phyloP scores from a whole-genome alignment of 2,329 filamentous ascomycete genomes.

The Rutstroemia sydowiana region DNA sequence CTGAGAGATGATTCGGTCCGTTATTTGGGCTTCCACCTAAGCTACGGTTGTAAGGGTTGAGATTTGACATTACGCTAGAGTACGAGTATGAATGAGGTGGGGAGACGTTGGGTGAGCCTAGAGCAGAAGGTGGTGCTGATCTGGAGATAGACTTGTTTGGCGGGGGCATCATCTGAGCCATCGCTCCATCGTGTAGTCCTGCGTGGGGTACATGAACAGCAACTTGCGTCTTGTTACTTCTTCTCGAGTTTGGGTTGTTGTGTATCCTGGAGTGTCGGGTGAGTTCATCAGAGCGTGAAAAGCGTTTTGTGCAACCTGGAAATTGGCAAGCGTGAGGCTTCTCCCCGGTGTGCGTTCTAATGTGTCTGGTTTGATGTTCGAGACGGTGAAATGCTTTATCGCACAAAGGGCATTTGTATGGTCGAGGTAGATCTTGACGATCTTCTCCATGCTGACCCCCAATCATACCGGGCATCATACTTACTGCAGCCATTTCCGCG shows the following conservation, averaged over 20 bases:
- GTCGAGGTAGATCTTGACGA: conserved; percentile 70
- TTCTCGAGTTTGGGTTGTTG: conserved; percentile 94
- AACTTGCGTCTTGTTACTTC: conserved; percentile 73
- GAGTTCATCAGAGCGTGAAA: conserved; percentile 92
- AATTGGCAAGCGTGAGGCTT: conserved; percentile 97
- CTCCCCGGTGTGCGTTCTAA: conserved; percentile 94
- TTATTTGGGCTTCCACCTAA: conserved; percentile 35
- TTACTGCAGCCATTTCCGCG: conserved; percentile 46
- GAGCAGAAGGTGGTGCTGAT: conserved; percentile 78
- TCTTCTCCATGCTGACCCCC: conserved; percentile 31
- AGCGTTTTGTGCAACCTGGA: conserved; percentile 92
- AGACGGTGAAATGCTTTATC: conserved; percentile 98
- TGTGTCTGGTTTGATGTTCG: conserved; percentile 87
- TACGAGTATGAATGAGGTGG: conserved; percentile 84
- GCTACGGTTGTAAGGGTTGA: conserved; percentile 44
- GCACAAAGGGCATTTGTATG: conserved; percentile 97
- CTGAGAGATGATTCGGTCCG: conserved; percentile 27
- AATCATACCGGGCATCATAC: conserved; percentile 28
- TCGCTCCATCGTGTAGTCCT: conserved; percentile 43
- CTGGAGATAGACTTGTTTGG: conserved; percentile 75
- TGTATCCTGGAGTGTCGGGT: conserved; percentile 97
- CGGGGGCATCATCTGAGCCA: conserved; percentile 68
- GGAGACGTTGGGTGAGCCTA: conserved; percentile 91
- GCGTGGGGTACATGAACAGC: conserved; percentile 40
- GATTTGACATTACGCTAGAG: conserved; percentile 40